Evolutionary conservation across 345 rosid genomes (phyloP).

Genomic region (Syzygium oleosum): DNA sequence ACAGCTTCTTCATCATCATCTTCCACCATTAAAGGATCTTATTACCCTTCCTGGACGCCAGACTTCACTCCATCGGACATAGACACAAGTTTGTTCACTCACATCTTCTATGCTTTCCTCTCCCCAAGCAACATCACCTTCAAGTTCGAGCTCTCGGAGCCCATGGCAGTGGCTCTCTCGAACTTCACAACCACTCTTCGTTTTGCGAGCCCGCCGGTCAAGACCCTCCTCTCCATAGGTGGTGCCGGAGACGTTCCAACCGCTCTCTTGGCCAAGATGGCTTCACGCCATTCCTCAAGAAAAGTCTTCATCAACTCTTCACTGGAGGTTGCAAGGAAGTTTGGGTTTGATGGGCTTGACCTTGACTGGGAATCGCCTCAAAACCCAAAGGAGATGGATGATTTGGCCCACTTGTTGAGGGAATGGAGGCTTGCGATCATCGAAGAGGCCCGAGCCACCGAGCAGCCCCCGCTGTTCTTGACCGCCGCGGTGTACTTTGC

Average conservation of each 20-base stretch:
- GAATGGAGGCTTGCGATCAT: constrained; percentile 36
- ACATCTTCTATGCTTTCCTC: constrained; percentile 51
- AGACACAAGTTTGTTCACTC: constrained; percentile 43
- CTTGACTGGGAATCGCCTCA: constrained; percentile 56
- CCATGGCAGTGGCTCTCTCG: constrained; percentile 3
- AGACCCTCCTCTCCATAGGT: constrained; percentile 41
- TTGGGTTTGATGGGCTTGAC: constrained; percentile 49
- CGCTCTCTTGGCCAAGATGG: constrained; percentile 20
- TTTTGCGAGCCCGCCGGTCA: constrained; percentile 21
- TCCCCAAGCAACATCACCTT: constrained; percentile 26
- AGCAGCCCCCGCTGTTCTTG: constrained; percentile 25
- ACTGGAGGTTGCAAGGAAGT: constrained; percentile 27
- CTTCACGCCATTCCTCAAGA: constrained; percentile 19
- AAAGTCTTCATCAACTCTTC: constrained; percentile 32
- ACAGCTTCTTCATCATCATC: constrained; percentile 10
- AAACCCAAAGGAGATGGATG: constrained; percentile 23
- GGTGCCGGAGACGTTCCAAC: constrained; percentile 15
- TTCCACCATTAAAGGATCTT: constrained; percentile 28
- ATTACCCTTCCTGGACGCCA: constrained; percentile 35
- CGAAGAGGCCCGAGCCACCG: constrained; percentile 24
- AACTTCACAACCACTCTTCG: constrained; percentile 42
- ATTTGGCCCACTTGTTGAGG: constrained; percentile 16
- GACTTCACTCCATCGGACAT: constrained; percentile 35
- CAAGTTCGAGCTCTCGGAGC: constrained; percentile 18
- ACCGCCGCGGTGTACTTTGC: constrained; percentile 54